Evolutionary conservation across 2,329 filamentous ascomycete genomes (phyloP), one percentile per base, ranked within the genome.

Genomic region (Apiospora koreana): DNA sequence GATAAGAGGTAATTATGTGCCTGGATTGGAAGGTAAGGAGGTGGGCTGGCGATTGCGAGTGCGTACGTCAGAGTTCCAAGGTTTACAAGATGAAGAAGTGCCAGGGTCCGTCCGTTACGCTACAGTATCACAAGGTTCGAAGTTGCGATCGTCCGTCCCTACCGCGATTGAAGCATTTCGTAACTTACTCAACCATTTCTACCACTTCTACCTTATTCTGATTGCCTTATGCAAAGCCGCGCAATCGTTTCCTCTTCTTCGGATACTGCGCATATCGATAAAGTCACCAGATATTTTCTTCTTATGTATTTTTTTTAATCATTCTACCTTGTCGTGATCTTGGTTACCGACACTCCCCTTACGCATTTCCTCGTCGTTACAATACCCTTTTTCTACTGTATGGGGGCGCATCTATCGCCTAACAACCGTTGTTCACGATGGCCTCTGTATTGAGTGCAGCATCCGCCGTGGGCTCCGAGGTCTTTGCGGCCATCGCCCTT

Each of bases 401-500:
- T 38, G 54, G 54, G 54, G 54, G 31, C 54, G 31, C 31, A 38
- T 23, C 3, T 38, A 62, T 62, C 31, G 18, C n/a, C 66, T 45
- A 23, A 92, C 45, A 10, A 48, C 66, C 18, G 45, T 54, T 48
- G 43, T 38, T 62, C 80, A 85, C 80, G 82, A 90, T 82, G 83
- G 85, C 82, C 82, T 80, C 89, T 83, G 81, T 82, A 71, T 77
- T 81, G 75, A 85, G 81, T 76, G 83, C 84, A 70, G 83, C 87
- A 74, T 90, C 90, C 72, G 90, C 94, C 43, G 88, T 94, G 68
- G 91, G 92, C 81, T 97, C 95, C 69, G 89, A 91, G 78, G 85
- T 95, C 78, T 97, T 98, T 82, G 89, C 93, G 74, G 80, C 90
- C 75, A 77, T 93, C 76, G 89, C 94, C 72, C 87, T 97, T 48